Conservation (phyloP, 2,329 filamentous ascomycete genomes). For the Xylaria sp. region DNA sequence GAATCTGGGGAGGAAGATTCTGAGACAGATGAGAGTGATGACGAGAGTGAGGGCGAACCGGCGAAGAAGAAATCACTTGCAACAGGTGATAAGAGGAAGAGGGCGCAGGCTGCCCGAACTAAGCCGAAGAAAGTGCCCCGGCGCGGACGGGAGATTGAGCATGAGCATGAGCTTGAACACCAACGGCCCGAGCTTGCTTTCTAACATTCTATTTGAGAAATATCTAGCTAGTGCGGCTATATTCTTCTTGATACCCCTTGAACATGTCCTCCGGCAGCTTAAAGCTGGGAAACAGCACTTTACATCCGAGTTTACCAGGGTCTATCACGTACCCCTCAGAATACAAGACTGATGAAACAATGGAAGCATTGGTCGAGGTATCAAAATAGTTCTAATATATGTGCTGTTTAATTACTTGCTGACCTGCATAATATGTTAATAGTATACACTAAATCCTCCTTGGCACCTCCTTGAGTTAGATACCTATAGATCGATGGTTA, state of each 20-base stretch:
- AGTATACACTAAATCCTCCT: neutral
- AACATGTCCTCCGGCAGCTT: slow-evolving; percentile 13
- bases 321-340: slow-evolving; percentile 6
- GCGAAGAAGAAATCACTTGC: slow-evolving; percentile 57
- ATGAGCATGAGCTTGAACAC: slow-evolving; percentile 71
- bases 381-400: neutral
- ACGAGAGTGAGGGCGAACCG: slow-evolving; percentile 64
- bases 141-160: slow-evolving; percentile 78
- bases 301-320: neutral
- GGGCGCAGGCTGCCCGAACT: slow-evolving; percentile 51
- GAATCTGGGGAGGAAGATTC: slow-evolving; percentile 67
- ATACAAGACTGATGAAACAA: neutral
- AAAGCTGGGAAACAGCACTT: slow-evolving; percentile 11
- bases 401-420: neutral
- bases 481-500: neutral
- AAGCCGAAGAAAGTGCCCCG: slow-evolving; percentile 67
- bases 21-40: slow-evolving; percentile 66
- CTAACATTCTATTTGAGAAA: slow-evolving; percentile 33
- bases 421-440: neutral
- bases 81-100: slow-evolving; percentile 61
- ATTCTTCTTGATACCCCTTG: slow-evolving; percentile 34
- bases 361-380: neutral
- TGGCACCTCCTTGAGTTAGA: no score
- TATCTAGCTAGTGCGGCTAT: slow-evolving; percentile 1
- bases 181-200: slow-evolving; percentile 48